Percentiles rank a stretch among this genome's conserved stretches.
Conservation (phyloP, 495 filamentous ascomycete genomes). For the Aspergillus sparsus region DNA sequence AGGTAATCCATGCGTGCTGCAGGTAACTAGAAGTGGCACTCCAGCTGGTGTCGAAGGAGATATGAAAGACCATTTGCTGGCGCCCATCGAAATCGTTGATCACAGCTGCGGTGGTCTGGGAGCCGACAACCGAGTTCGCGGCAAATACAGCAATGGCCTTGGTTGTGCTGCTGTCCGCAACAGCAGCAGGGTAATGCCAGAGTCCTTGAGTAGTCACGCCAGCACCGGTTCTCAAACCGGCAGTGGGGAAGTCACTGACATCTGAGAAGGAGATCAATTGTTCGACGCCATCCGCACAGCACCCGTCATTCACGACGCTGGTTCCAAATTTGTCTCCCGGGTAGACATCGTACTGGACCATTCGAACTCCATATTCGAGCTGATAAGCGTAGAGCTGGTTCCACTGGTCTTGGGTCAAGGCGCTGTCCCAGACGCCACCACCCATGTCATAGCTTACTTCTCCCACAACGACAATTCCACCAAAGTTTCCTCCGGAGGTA, state of each 20-base stretch:
- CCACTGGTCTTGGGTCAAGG: slow-evolving; percentile 59
- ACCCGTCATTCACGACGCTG: slow-evolving; percentile 40
- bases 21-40: slow-evolving; percentile 55
- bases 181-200: slow-evolving; percentile 59
- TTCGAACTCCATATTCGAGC: slow-evolving; percentile 56
- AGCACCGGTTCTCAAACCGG: slow-evolving; percentile 50
- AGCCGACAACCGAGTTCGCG: slow-evolving; percentile 28
- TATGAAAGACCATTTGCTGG: slow-evolving; percentile 65
- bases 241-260: slow-evolving; percentile 48
- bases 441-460: slow-evolving; percentile 59
- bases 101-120: slow-evolving; percentile 52
- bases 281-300: slow-evolving; percentile 52
- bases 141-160: slow-evolving; percentile 56
- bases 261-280: slow-evolving; percentile 54
- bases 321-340: slow-evolving; percentile 55
- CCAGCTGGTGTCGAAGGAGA: slow-evolving; percentile 57
- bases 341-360: slow-evolving; percentile 62
- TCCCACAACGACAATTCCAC: slow-evolving; percentile 56
- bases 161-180: slow-evolving; percentile 54
- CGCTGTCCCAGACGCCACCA: slow-evolving; percentile 48
- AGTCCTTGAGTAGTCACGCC: slow-evolving; percentile 56
- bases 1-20: slow-evolving; percentile 66
- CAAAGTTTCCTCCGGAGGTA: slow-evolving; percentile 54
- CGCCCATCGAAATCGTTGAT: slow-evolving; percentile 60
- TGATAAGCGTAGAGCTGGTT: slow-evolving; percentile 58